Evolutionary conservation across 345 rosid genomes (phyloP), one percentile per base, ranked within the genome.

Genomic region (Gossypium thurberi): DNA sequence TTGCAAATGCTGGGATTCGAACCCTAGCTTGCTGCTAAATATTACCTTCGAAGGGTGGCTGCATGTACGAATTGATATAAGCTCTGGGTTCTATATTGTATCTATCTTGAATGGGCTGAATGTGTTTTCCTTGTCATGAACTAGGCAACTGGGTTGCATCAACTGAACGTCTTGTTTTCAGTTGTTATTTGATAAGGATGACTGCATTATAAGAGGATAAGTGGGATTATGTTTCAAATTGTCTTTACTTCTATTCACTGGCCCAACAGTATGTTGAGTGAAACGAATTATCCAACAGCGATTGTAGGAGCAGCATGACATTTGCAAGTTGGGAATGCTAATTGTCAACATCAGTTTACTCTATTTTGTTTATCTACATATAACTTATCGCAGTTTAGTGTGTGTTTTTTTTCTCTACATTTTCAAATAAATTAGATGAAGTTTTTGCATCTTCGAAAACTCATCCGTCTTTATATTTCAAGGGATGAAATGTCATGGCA

Each of bases 401-500:
- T 48, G n/a, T 3, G 17, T 1, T 28, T 3, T 23, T 51, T 1
- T 47, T 48, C 40, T 51, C 33, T 70, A 2, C 62, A 56, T 52
- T 56, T n/a, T 20, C 17, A 18, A 18, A 33, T 56, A 6, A n/a
- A 10, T 18, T 5, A 40, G 60, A 55, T 52, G 3, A 28, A 20
- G 10, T 10, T 66, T 50, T 25, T 68, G 20, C 12, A 14, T 50
- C 51, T 75, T 23, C 47, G 25, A n/a, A 20, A 48, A 25, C 37
- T 46, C 47, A 46, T 56, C 15, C 20, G n/a, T 25, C 20, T 2
- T 20, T 28, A 10, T 50, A 6, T 37, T 73, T 77, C 33, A 83
- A 95, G 97, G 85, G 98, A 95, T 83, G 99, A 92, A 65, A 59
- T 91, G 80, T 69, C 94, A 14, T 76, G 87, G 76, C 96, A 95